Evolutionary conservation across 2,329 filamentous ascomycete genomes (phyloP).

Genomic region (Pseudocercospora vitis): DNA sequence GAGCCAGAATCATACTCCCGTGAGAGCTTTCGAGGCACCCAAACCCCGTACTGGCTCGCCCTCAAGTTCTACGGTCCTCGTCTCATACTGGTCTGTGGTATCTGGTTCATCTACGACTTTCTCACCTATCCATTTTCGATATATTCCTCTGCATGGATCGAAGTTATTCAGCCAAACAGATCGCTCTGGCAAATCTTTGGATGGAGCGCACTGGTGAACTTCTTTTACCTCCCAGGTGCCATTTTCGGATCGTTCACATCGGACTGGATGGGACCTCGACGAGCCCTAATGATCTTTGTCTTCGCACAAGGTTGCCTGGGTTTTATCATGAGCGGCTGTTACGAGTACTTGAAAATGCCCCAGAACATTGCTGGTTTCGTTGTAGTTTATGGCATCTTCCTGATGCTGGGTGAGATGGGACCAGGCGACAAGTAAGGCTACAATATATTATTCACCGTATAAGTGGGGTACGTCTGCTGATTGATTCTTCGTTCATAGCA

Average conservation of each 20-base stretch:
- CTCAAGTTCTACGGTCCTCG: constrained; percentile 71
- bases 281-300: constrained; percentile 71
- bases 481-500: no score
- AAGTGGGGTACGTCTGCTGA: no score
- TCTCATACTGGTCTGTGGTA: constrained; percentile 66
- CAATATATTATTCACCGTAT: no score
- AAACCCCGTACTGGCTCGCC: constrained; percentile 54
- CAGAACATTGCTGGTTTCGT: constrained; percentile 72
- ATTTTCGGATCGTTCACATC: constrained; percentile 73
- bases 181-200: constrained; percentile 77
- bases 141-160: constrained; percentile 76
- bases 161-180: constrained; percentile 58
- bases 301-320: constrained; percentile 72
- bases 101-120: constrained; percentile 85
- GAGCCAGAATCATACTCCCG: constrained; percentile 76
- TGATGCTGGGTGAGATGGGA: constrained; percentile 70
- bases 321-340: constrained; percentile 84
- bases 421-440: no score
- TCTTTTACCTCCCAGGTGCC: constrained; percentile 85
- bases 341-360: constrained; percentile 65
- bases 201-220: constrained; percentile 84
- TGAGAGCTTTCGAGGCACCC: constrained; percentile 62
- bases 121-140: constrained; percentile 82
- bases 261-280: constrained; percentile 76
- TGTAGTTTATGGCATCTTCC: constrained; percentile 76